Evolutionary conservation across 768 basidiomycete species (phyloP), one percentile per base, ranked within the genome.

Genomic region (Suillus variegatus): DNA sequence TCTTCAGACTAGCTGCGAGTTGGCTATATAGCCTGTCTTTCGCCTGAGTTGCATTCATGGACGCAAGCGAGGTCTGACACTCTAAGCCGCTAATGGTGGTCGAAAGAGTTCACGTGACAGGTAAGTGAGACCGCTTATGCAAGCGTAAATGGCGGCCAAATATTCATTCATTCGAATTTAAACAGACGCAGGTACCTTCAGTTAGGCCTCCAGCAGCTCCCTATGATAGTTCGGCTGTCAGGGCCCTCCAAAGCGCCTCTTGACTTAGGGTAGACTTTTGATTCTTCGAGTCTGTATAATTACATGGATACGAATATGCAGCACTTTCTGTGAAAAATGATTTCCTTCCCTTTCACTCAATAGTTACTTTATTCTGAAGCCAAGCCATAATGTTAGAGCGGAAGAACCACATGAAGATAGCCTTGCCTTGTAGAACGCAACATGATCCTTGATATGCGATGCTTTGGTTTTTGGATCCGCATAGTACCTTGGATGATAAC

Each of bases 11-110:
- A 57, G 84, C 81, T 5, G 92, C 84, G 4, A 95, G 84, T 72
- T 94, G 92, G 46, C 84, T 82, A 71, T 95, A 95, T 28, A 94
- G 87, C 63, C 92, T 79, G 69, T 93, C 88, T 77, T 95, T 95
- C 43, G 90, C 86, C 67, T 90, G 90, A 0, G 88, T 89, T 4
- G 90, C 90, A 71, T 83, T 88, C 12, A 84, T 85, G 13, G 18
- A 20, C 1, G 13, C 47, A 49, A 22, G 22, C 14, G 49, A 51
- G 6, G 36, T 36, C 10, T 55, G 10, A 22, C 12, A 14, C 22
- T 49, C 47, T 47, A 36, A 36, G 36, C 28, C 28, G 28, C 28
- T 28, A 28, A 28, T 28, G 28, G 28, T 28, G 28, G 25, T 32
- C 32, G 5, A 32, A 32, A 32, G 32, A 5, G 32, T 5, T 32